Evolutionary conservation across 768 basidiomycete species (phyloP).

Genomic region (Suillus alpinus): DNA sequence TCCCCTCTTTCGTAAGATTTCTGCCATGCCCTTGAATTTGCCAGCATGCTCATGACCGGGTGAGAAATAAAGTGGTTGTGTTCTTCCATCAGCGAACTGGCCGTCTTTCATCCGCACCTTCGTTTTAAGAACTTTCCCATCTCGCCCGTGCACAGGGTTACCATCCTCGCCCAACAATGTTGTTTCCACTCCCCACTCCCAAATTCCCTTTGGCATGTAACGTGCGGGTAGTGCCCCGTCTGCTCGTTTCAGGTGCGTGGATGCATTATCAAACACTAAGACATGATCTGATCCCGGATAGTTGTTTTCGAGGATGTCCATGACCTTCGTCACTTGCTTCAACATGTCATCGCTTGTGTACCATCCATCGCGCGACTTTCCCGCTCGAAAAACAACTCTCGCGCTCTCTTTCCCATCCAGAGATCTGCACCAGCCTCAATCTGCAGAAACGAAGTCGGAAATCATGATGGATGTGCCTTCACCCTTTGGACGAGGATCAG

Average conservation of each 20-base stretch:
- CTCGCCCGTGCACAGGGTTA: slow-evolving; percentile 17
- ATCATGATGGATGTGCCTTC: slow-evolving; percentile 35
- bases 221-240: slow-evolving; percentile 17
- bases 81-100: slow-evolving; percentile 15
- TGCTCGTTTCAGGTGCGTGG: slow-evolving; percentile 22
- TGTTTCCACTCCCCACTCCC: slow-evolving; percentile 5
- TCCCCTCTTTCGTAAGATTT: slow-evolving; percentile 20
- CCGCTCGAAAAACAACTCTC: slow-evolving; percentile 20
- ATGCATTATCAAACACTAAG: slow-evolving; percentile 23
- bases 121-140: slow-evolving; percentile 24
- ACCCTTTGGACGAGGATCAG: slow-evolving; percentile 29
- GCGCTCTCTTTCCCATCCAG: slow-evolving; percentile 17
- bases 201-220: slow-evolving; percentile 18
- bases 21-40: slow-evolving; percentile 34
- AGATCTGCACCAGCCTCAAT: slow-evolving; percentile 24
- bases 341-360: slow-evolving; percentile 9
- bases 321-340: slow-evolving; percentile 21
- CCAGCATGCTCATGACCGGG: slow-evolving; percentile 18
- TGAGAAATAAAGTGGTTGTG: slow-evolving; percentile 28
- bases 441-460: slow-evolving; percentile 33
- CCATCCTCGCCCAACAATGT: slow-evolving; percentile 12
- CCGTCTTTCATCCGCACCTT: slow-evolving; percentile 32
- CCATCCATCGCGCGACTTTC: slow-evolving; percentile 31
- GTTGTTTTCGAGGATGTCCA: slow-evolving; percentile 20
- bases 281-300: slow-evolving; percentile 30